Base-by-base conservation (phyloP, 805 yeast species). In the Kurtzmaniella fragi region DNA sequence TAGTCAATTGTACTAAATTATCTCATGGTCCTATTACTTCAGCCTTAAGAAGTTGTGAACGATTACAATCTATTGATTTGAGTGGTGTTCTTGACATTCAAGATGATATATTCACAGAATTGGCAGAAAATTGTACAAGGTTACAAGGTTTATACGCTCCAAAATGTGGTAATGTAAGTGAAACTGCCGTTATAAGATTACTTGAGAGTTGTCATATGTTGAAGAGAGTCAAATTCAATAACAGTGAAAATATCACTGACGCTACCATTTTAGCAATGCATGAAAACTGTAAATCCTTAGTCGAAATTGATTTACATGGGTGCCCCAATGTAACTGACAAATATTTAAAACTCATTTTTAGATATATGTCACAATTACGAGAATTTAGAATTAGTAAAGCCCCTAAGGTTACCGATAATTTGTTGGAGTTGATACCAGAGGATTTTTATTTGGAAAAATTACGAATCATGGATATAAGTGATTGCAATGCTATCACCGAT, bases 131-230 rank as follows among this genome's bases (percentile, higher is more conserved):
- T 51, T 90, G 96, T 59, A 74, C 77, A 28, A 66, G 91, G 34
- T 68, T 91, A 33, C 97, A 91, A 62, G 96, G 96, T 1, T 67
- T 90, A 34, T 90, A 89, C 56, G 93, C 93, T 0, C 90, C 95
- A 1, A 86, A 85, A 5, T 89, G 96, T 41, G 77, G 76, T 28
- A 61, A 67, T n/a, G 81, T 91, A 3, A 70, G 84, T 5, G 85
- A 84, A 45, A 64, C 54, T 3, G 84, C 91, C 2, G 71, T 91
- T 10, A 50, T 76, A 26, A 61, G 62, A 28, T 67, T 90, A 42
- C 73, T 87, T 10, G 52, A 62, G 26, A 68, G 71, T 27, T 87
- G 96, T 42, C 84, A 84, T 2, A 70, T 80, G 71, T 67, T 91
- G 46, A 87, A 89, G 54, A 73, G 98, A 50, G 79, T 91, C 37